phyloP scores from a whole-genome alignment of 2,329 filamentous ascomycete genomes.

The Talaromyces sp. region DNA sequence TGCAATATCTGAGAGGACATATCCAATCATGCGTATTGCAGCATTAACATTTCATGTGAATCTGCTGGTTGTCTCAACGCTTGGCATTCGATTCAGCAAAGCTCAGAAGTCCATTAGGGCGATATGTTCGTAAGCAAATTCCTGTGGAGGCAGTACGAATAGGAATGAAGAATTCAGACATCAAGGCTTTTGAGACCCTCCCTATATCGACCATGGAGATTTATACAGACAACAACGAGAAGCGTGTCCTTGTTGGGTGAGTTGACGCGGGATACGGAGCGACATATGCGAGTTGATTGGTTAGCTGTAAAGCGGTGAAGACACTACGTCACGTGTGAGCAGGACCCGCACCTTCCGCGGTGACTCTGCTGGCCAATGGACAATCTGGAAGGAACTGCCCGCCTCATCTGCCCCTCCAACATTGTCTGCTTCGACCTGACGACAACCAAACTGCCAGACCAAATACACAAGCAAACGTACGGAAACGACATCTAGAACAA shows the following conservation, averaged over 20 bases:
- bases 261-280: not conserved
- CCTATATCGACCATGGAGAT: not conserved
- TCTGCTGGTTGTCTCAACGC: slow-evolving; percentile 3
- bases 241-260: slow-evolving; percentile 13
- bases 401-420: slow-evolving; percentile 13
- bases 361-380: slow-evolving; percentile 4
- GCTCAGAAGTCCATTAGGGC: slow-evolving; percentile 4
- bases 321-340: not conserved
- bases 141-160: not conserved
- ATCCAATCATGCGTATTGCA: slow-evolving; percentile 34
- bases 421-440: not conserved
- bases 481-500: slow-evolving; percentile 22
- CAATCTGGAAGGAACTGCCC: not conserved
- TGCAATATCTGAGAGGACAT: slow-evolving; percentile 91
- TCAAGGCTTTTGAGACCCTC: not conserved
- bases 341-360: not conserved
- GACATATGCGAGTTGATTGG: not conserved
- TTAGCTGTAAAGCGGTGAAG: not conserved
- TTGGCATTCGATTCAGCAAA: slow-evolving; percentile 2
- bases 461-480: not conserved
- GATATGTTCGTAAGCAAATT: not conserved
- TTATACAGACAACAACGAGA: not conserved
- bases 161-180: not conserved
- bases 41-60: slow-evolving; percentile 17
- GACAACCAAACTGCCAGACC: not conserved